Evolutionary conservation across 1,284 basidiomycete species (phyloP).

Genomic region (Phellopilus nigrolimitatus): DNA sequence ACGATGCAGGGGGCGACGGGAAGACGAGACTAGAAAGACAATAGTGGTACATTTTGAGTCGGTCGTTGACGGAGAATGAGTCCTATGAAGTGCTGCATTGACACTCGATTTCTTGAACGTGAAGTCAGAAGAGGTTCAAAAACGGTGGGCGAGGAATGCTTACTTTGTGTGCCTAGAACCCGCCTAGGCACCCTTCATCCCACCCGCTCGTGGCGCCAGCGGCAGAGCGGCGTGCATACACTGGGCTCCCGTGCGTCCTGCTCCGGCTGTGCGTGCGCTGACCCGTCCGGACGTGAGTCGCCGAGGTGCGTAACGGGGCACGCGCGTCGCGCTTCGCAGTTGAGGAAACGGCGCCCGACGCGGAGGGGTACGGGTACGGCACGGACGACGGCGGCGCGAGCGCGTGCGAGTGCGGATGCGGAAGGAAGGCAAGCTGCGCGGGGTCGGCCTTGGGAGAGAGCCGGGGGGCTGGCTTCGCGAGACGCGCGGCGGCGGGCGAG

Average conservation of each 20-base stretch:
- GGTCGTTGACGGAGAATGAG: no score
- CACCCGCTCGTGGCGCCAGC: not conserved
- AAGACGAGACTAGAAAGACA: no score
- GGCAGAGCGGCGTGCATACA: not conserved
- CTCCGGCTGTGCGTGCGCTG: slow-evolving; percentile 6
- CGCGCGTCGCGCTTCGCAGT: not conserved
- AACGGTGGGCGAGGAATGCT: no score
- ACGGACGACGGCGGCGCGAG: not conserved
- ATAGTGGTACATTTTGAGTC: no score
- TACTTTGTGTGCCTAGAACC: no score
- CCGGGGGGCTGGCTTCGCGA: not conserved
- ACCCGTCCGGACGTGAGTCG: not conserved
- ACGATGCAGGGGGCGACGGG: no score
- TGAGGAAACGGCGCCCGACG: not conserved
- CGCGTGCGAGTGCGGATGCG: slow-evolving; percentile 7
- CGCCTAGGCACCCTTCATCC: slow-evolving; percentile 17
- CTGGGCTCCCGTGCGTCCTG: slow-evolving; percentile 1
- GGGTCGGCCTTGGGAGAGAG: slow-evolving; percentile 7
- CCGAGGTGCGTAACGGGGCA: not conserved
- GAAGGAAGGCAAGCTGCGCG: slow-evolving; percentile 15
- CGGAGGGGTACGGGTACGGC: not conserved
- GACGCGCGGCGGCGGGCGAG: not conserved
- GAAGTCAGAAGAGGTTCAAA: no score
- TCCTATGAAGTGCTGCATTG: no score
- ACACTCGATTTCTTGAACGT: no score